These are phyloP conservation scores for Sclerotinia nivalis DNA, from an alignment of 2,329 filamentous ascomycete species.

Conservation along the genomic window DNA sequence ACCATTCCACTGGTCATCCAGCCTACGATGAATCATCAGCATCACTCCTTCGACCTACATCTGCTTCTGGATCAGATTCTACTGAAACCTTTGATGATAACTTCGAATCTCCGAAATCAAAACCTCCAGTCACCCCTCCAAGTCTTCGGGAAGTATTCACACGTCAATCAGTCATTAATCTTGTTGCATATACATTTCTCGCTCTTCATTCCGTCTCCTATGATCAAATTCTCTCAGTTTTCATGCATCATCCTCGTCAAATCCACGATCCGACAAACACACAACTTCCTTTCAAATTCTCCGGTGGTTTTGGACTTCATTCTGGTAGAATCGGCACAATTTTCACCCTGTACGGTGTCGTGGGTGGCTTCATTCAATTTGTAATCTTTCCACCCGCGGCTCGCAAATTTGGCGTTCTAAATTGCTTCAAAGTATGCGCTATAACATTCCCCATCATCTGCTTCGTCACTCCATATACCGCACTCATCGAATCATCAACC, in stretches of 20 bases:
- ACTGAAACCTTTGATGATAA: slow-evolving; percentile 31
- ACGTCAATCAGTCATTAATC: slow-evolving; percentile 70
- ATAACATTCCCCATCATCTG: slow-evolving; percentile 73
- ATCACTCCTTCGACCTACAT: slow-evolving; percentile 50
- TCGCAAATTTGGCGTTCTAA: slow-evolving; percentile 69
- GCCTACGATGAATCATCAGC: slow-evolving; percentile 57
- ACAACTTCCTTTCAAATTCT: slow-evolving; percentile 75
- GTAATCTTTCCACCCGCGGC: slow-evolving; percentile 80
- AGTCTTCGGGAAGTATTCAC: slow-evolving; percentile 68
- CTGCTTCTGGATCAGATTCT: slow-evolving; percentile 37
- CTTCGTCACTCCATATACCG: slow-evolving; percentile 77
- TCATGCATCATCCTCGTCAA: slow-evolving; percentile 73
- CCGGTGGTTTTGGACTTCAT: slow-evolving; percentile 73
- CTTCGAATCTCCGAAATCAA: slow-evolving; percentile 35
- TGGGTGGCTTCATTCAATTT: slow-evolving; percentile 82
- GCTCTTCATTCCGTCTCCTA: slow-evolving; percentile 81
- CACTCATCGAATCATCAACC: slow-evolving; percentile 54
- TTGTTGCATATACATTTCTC: slow-evolving; percentile 77
- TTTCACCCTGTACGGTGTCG: slow-evolving; percentile 79
- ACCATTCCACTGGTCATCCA: slow-evolving; percentile 45
- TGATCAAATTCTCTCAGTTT: slow-evolving; percentile 86
- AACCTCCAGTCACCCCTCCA: slow-evolving; percentile 40
- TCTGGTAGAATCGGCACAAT: slow-evolving; percentile 79
- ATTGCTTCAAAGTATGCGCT: slow-evolving; percentile 68
- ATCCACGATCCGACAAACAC: slow-evolving; percentile 55